phyloP scores from a whole-genome alignment of 1,284 basidiomycete genomes.

The Pascua guehoae region DNA sequence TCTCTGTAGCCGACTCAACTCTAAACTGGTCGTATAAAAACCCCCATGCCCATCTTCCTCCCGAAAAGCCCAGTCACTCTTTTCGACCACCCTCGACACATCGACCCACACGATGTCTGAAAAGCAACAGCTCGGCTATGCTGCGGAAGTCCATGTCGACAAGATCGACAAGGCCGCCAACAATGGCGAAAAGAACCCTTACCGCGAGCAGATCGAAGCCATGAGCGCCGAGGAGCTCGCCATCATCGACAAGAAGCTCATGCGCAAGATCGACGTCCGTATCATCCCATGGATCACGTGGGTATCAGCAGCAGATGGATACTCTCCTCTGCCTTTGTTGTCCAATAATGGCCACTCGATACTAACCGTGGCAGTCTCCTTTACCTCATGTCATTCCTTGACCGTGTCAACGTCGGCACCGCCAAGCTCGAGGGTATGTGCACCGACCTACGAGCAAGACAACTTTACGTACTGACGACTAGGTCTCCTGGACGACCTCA shows the following conservation, averaged over 20 bases:
- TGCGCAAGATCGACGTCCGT: constrained; percentile 45
- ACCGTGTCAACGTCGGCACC: constrained; percentile 52
- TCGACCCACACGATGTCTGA: too few relatives aligned
- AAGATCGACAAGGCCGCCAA: neutral
- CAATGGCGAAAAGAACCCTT: constrained; percentile 1
- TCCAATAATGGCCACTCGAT: neutral
- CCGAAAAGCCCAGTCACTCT: too few relatives aligned
- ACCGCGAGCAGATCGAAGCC: constrained; percentile 25
- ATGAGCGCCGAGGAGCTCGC: constrained; percentile 38
- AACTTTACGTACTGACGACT: neutral
- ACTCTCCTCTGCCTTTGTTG: neutral
- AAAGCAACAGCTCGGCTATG: too few relatives aligned
- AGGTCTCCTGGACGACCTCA: neutral
- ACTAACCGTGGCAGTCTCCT: constrained; percentile 22
- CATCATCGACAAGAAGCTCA: constrained; percentile 37
- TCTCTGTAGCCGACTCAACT: too few relatives aligned
- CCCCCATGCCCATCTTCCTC: too few relatives aligned
- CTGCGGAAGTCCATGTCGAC: neutral
- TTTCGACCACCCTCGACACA: too few relatives aligned
- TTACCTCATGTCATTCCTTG: constrained; percentile 51
- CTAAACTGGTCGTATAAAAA: too few relatives aligned
- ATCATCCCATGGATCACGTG: constrained; percentile 50
- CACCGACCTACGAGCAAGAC: too few relatives aligned
- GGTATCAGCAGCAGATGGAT: constrained; percentile 12
- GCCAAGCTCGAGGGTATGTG: constrained; percentile 40